phyloP scores from a whole-genome alignment of 257 asterid species.

The Perilla frutescens region DNA sequence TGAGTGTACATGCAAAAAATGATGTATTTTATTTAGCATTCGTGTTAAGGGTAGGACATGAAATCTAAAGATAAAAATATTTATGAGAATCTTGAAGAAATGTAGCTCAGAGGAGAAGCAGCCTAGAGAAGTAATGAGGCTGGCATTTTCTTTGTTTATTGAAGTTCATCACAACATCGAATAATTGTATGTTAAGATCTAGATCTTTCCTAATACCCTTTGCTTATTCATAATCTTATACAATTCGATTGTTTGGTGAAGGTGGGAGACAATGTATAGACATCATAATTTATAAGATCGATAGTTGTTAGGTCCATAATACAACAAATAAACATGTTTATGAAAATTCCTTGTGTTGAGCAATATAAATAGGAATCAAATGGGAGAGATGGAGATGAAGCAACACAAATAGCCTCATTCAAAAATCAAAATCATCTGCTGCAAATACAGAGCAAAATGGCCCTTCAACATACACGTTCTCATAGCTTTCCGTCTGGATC shows the following conservation, averaged over 20 bases:
- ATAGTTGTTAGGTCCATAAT: not conserved
- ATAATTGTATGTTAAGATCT: not conserved
- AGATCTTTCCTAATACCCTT: not conserved
- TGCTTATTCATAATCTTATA: slow-evolving; percentile 7
- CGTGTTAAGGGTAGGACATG: not conserved
- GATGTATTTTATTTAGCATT: not conserved
- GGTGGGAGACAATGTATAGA: slow-evolving; percentile 10
- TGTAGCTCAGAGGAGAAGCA: slow-evolving; percentile 4
- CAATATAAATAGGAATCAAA: not conserved
- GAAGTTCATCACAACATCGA: not conserved
- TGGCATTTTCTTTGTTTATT: slow-evolving; percentile 17
- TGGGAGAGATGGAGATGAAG: not conserved
- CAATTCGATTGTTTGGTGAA: not conserved
- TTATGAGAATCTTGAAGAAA: not conserved
- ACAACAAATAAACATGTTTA: not conserved
- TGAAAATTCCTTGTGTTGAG: not conserved
- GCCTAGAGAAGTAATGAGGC: slow-evolving; percentile 1
- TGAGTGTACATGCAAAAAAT: not conserved
- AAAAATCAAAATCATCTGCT: not conserved
- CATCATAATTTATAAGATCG: not conserved
- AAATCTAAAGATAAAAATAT: not conserved
- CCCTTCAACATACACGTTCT: slow-evolving; percentile 51
- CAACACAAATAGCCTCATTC: not conserved
- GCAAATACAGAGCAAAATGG: slow-evolving; percentile 30
- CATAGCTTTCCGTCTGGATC: slow-evolving; percentile 49